Conservation (phyloP, 208 protist genomes). For the Trypanosoma vivax region DNA sequence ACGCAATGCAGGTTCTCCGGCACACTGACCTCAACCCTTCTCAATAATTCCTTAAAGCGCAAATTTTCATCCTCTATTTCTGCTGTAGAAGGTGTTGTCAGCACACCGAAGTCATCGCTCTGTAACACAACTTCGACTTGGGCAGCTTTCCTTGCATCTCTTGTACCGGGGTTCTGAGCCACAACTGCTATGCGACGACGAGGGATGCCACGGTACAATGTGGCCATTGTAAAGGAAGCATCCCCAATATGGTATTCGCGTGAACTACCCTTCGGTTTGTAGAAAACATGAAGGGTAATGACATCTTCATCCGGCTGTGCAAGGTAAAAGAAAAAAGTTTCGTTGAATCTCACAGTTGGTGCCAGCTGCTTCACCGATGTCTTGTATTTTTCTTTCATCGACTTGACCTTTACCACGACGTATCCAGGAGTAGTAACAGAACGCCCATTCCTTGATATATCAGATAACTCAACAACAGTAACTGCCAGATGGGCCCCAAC, state of each 20-base stretch:
- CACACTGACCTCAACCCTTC: slow-evolving; percentile 38
- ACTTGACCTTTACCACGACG: slow-evolving; percentile 83
- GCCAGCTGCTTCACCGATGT: slow-evolving; percentile 70
- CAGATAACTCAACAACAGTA: slow-evolving; percentile 64
- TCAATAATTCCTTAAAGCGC: slow-evolving; percentile 56
- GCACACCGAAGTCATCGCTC: slow-evolving; percentile 80
- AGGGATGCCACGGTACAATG: slow-evolving; percentile 62
- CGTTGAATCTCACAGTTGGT: slow-evolving; percentile 70
- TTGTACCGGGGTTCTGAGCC: slow-evolving; percentile 70
- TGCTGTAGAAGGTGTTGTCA: slow-evolving; percentile 34
- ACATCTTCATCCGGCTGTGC: slow-evolving; percentile 84
- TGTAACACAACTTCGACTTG: slow-evolving; percentile 70
- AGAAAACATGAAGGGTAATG: slow-evolving; percentile 86
- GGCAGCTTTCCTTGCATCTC: slow-evolving; percentile 49
- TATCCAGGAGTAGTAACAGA: slow-evolving; percentile 69
- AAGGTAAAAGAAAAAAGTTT: slow-evolving; percentile 84
- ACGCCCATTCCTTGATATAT: slow-evolving; percentile 52
- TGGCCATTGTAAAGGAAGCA: slow-evolving; percentile 81
- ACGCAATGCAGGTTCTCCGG: slow-evolving; percentile 73
- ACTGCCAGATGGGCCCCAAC: slow-evolving; percentile 77
- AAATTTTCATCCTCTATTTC: slow-evolving; percentile 61
- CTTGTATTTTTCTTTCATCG: slow-evolving; percentile 89
- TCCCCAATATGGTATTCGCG: slow-evolving; percentile 80
- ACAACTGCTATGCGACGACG: slow-evolving; percentile 72
- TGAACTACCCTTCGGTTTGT: slow-evolving; percentile 55